Percentiles rank a stretch among this genome's conserved stretches.
Conservation (phyloP, 176 grass and related monocot species). For the Avena sativa region DNA sequence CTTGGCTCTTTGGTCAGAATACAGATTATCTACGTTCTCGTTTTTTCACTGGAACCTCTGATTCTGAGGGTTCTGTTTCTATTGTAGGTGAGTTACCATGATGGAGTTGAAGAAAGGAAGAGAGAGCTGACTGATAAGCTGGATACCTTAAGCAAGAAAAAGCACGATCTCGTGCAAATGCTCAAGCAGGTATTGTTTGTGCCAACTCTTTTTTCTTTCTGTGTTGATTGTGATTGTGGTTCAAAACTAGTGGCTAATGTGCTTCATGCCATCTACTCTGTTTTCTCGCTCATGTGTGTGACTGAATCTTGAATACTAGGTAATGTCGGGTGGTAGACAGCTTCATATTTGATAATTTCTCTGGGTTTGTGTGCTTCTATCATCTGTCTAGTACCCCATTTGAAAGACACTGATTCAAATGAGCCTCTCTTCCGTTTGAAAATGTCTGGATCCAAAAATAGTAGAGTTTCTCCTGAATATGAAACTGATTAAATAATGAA, state of each 20-base stretch:
- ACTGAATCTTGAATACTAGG: conserved; percentile 10
- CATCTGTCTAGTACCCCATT: neutral
- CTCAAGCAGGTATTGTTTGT: conserved; percentile 84
- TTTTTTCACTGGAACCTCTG: conserved; percentile 4
- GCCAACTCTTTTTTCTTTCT: neutral
- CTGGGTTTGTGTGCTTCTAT: neutral
- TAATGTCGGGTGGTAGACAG: neutral
- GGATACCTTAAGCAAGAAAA: conserved; percentile 76
- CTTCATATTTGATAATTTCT: conserved; percentile 21
- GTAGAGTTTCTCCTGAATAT: conserved; percentile 12
- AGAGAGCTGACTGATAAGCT: conserved; percentile 74
- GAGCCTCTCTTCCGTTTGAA: neutral
- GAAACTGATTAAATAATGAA: neutral
- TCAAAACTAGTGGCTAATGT: neutral
- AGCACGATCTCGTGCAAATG: conserved; percentile 98
- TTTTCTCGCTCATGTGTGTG: neutral
- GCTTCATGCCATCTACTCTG: neutral
- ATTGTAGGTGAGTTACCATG: conserved; percentile 49
- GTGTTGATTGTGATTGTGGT: neutral
- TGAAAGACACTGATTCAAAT: neutral
- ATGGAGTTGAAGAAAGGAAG: conserved; percentile 64
- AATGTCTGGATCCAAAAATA: neutral
- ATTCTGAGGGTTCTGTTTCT: neutral
- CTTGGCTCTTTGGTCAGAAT: neutral
- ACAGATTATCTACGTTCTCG: neutral